These are phyloP conservation scores for Penicillium samsonianum DNA, from an alignment of 495 filamentous ascomycete species.

Conservation along the genomic window DNA sequence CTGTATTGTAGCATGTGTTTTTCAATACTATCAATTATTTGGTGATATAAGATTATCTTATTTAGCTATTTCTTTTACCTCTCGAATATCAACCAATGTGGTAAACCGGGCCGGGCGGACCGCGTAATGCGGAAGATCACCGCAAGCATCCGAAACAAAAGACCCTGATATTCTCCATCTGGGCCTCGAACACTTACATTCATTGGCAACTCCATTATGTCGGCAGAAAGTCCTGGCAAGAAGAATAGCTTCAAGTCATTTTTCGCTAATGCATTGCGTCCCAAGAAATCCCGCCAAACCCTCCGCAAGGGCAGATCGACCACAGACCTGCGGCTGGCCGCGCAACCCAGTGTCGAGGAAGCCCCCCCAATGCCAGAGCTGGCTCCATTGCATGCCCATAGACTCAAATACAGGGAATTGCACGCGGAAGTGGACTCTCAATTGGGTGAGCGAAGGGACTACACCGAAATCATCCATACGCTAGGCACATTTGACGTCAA, in stretches of 20 bases:
- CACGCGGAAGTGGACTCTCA: constrained; percentile 44
- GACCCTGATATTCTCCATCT: constrained; percentile 3
- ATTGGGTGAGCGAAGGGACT: constrained; percentile 51
- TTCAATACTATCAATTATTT: constrained; percentile 8
- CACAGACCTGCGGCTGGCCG: constrained; percentile 35
- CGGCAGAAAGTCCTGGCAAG: constrained; percentile 38
- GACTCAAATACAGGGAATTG: constrained; percentile 38
- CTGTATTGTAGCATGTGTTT: constrained; percentile 26
- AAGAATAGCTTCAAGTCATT: constrained; percentile 39
- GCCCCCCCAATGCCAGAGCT: constrained; percentile 40
- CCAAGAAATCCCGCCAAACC: constrained; percentile 50
- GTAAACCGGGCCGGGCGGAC: constrained; percentile 13
- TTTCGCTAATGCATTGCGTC: constrained; percentile 39
- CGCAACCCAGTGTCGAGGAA: constrained; percentile 28
- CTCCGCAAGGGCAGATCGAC: constrained; percentile 45
- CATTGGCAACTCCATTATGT: constrained; percentile 28
- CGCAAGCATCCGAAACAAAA: constrained; percentile 6
- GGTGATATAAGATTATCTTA: neutral
- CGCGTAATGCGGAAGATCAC: constrained; percentile 10
- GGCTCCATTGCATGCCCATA: constrained; percentile 42
- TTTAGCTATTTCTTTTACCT: neutral
- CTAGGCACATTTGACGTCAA: constrained; percentile 42
- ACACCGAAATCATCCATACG: constrained; percentile 50
- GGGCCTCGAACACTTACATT: neutral
- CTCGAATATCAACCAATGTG: neutral